Evolutionary conservation across 2,329 filamentous ascomycete species (phyloP), one percentile per base, ranked within the genome.

Genomic region (Orbilia javanica): DNA sequence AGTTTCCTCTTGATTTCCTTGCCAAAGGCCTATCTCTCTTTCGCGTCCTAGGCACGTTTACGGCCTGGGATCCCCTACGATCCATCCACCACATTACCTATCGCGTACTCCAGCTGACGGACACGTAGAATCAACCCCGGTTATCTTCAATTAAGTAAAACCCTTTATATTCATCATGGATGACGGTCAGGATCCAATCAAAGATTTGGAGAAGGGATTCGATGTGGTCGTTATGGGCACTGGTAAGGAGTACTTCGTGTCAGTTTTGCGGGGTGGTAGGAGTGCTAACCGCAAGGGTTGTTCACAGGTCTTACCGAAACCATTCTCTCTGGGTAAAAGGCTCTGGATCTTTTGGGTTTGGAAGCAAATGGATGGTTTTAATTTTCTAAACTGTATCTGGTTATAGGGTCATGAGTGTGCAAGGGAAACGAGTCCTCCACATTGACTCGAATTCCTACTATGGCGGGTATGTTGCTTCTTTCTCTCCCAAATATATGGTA

Each of bases 391-490:
- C 7, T 25, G 10, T 68, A 7, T 53, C 29, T 6, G 18, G 15
- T 31, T 7, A 78, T 83, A 94, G 94, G 86, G 94, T 99, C 79
- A 87, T 98, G 84, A 97, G 94, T 87, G 95, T 98, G 83, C 97
- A 98, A 88, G 95, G 95, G 85, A 95, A 97, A 89, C 98, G 98
- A 88, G 96, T 99, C 84, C 89, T 99, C 81, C 96, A 99, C 87
- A 97, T 99, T 85, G 96, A 98, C 87, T 92, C 94, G 84, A 98
- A 98, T 85, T 93, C 97, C 85, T 94, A 98, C 88, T 98, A 97
- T 84, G 96, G 96, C 89, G 96, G 93, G 94, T 97, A 87, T 83
- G 92, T 73, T 79, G 69, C 7, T 77, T 48, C 48, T 29, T 44
- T 42, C 52, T 20, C 70, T 72, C 25, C n/a, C 4, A 48, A 13